Evolutionary conservation across 352 stramenopile genomes (phyloP).

Genomic region (Phytopythium cucurbitacearum): DNA sequence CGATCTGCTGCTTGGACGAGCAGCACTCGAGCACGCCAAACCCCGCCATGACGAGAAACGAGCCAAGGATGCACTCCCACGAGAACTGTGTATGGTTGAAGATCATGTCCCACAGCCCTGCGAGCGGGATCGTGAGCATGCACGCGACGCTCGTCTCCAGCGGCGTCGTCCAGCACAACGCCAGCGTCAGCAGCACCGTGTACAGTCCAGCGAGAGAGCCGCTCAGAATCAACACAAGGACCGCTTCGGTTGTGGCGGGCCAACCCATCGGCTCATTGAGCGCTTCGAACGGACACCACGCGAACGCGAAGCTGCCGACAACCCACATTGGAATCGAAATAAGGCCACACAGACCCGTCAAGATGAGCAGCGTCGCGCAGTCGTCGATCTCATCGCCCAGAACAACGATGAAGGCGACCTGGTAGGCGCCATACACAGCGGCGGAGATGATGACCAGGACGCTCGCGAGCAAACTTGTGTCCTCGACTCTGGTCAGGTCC

Average conservation of each 20-base stretch:
- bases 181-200: constrained; percentile 38
- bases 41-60: constrained; percentile 39
- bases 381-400: constrained; percentile 40
- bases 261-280: constrained; percentile 48
- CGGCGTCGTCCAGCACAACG: constrained; percentile 49
- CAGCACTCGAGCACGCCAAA: constrained; percentile 38
- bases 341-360: constrained; percentile 37
- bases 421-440: constrained; percentile 37
- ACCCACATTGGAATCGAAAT: constrained; percentile 53
- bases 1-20: neutral
- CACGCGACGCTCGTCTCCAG: constrained; percentile 49
- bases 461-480: constrained; percentile 25
- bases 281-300: constrained; percentile 24
- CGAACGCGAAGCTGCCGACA: constrained; percentile 33
- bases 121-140: constrained; percentile 58
- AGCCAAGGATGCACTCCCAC: constrained; percentile 39
- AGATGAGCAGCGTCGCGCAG: constrained; percentile 38
- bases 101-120: constrained; percentile 30
- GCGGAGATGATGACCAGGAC: constrained; percentile 42
- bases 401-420: constrained; percentile 31
- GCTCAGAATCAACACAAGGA: constrained; percentile 33
- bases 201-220: constrained; percentile 27
- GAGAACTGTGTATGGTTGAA: constrained; percentile 40
- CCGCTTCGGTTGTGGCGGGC: constrained; percentile 23
- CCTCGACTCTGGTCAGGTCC: constrained; percentile 11